A percentile compares a stretch with the other conserved stretches of the same genome.
Conservation (phyloP, 768 basidiomycete species). For the Tulasnella sp. region DNA sequence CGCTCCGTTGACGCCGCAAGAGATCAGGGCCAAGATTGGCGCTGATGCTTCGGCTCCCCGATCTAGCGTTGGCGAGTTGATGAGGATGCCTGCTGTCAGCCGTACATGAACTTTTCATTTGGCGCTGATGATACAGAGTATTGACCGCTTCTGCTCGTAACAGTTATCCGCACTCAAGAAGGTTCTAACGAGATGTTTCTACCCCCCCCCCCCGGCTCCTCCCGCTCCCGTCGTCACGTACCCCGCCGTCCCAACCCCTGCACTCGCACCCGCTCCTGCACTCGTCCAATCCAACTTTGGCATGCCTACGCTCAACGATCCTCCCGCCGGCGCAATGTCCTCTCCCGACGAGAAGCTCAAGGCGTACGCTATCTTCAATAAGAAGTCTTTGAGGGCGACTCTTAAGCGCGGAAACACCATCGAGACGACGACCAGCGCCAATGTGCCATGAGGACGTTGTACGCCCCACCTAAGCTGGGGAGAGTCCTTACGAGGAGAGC, state of each 20-base stretch:
- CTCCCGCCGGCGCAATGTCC: background rate
- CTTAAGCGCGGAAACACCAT: background rate
- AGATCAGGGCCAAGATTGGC: slow-evolving; percentile 19
- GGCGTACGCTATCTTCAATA: slow-evolving; percentile 20
- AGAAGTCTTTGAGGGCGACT: background rate
- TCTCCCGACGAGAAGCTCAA: slow-evolving; percentile 22
- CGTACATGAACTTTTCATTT: slow-evolving; percentile 8
- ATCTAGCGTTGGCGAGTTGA: slow-evolving; percentile 11
- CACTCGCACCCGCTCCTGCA: background rate
- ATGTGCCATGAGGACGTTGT: slow-evolving; percentile 23
- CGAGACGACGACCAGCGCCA: slow-evolving; percentile 10
- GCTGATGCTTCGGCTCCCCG: slow-evolving; percentile 11
- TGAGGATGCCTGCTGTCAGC: slow-evolving; percentile 24
- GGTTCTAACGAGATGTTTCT: slow-evolving; percentile 13
- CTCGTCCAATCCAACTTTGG: slow-evolving; percentile 10
- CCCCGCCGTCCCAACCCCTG: background rate
- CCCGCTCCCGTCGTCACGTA: slow-evolving; percentile 2
- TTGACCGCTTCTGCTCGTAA: background rate
- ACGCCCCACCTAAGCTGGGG: background rate
- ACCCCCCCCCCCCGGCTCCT: background rate
- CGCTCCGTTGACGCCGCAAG: slow-evolving; percentile 8
- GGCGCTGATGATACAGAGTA: background rate
- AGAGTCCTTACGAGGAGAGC: slow-evolving; percentile 5
- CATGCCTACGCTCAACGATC: slow-evolving; percentile 7
- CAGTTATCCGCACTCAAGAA: slow-evolving; percentile 17